Conservation (phyloP, 1,139 yeast species). For the Yamadazyma spencermartinsiae region DNA sequence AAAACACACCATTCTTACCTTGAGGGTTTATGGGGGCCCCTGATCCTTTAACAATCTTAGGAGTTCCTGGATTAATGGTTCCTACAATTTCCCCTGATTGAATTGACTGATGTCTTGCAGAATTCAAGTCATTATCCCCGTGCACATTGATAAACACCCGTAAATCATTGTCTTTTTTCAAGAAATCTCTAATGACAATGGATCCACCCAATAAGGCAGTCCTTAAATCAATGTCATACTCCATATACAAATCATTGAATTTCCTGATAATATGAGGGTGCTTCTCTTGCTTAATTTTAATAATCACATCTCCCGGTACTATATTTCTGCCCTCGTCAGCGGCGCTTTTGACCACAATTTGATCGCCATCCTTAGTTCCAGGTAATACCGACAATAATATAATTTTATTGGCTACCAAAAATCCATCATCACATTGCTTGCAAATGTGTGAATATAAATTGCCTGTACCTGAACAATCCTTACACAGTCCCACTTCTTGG, state of each 20-base stretch:
- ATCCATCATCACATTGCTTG: conserved; percentile 35
- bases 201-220: conserved; percentile 60
- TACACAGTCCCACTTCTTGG: conserved; percentile 38
- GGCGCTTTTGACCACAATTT: conserved; percentile 52
- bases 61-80: conserved; percentile 42
- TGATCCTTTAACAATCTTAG: conserved; percentile 48
- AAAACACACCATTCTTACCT: conserved; percentile 26
- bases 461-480: conserved; percentile 40
- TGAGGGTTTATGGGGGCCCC: conserved; percentile 67
- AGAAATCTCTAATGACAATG: conserved; percentile 44
- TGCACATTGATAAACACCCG: conserved; percentile 42
- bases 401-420: conserved; percentile 46
- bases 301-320: conserved; percentile 67
- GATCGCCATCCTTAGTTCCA: conserved; percentile 54
- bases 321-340: conserved; percentile 64
- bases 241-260: conserved; percentile 49
- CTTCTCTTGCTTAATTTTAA: conserved; percentile 36
- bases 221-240: conserved; percentile 45
- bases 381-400: conserved; percentile 52
- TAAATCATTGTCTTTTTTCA: conserved; percentile 41
- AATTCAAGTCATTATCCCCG: conserved; percentile 29
- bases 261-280: conserved; percentile 49
- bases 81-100: conserved; percentile 50
- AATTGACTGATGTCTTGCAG: conserved; percentile 22
- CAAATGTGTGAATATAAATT: conserved; percentile 21